phyloP scores from a whole-genome alignment of 2,329 filamentous ascomycete species.

The Verticillium alfalfae region DNA sequence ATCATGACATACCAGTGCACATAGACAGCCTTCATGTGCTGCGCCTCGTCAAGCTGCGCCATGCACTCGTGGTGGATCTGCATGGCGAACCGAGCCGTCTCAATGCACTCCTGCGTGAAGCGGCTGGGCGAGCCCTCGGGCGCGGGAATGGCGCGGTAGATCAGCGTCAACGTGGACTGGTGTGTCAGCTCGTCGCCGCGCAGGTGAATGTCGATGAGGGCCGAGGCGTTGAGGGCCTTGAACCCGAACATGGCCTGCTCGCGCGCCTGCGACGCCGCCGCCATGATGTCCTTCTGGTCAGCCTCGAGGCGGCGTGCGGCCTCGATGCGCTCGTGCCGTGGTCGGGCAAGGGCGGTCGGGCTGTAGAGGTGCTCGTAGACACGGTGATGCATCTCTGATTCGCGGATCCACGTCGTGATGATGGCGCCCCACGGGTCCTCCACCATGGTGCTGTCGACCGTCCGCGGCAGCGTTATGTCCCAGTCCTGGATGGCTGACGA shows the following conservation, averaged over 20 bases:
- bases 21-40: slow-evolving; percentile 38
- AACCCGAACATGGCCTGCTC: slow-evolving; percentile 28
- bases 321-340: slow-evolving; percentile 31
- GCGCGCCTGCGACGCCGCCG: slow-evolving; percentile 26
- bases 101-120: slow-evolving; percentile 44
- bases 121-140: slow-evolving; percentile 32
- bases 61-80: slow-evolving; percentile 38
- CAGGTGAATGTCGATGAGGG: slow-evolving; percentile 36
- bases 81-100: slow-evolving; percentile 43
- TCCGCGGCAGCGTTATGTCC: slow-evolving; percentile 48
- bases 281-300: slow-evolving; percentile 29
- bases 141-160: slow-evolving; percentile 47
- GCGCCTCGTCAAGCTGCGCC: slow-evolving; percentile 23
- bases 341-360: slow-evolving; percentile 34
- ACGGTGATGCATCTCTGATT: slow-evolving; percentile 51
- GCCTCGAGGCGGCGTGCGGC: slow-evolving; percentile 31
- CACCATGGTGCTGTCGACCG: slow-evolving; percentile 17
- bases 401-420: slow-evolving; percentile 48
- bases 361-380: slow-evolving; percentile 50
- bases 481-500: slow-evolving; percentile 51
- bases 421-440: slow-evolving; percentile 40
- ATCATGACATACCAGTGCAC: slow-evolving; percentile 40
- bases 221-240: slow-evolving; percentile 29
- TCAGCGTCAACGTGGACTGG: slow-evolving; percentile 41
- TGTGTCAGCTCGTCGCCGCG: slow-evolving; percentile 42